Evolutionary conservation across 2,329 filamentous ascomycete genomes (phyloP).

Genomic region (Corynespora cassiicola): DNA sequence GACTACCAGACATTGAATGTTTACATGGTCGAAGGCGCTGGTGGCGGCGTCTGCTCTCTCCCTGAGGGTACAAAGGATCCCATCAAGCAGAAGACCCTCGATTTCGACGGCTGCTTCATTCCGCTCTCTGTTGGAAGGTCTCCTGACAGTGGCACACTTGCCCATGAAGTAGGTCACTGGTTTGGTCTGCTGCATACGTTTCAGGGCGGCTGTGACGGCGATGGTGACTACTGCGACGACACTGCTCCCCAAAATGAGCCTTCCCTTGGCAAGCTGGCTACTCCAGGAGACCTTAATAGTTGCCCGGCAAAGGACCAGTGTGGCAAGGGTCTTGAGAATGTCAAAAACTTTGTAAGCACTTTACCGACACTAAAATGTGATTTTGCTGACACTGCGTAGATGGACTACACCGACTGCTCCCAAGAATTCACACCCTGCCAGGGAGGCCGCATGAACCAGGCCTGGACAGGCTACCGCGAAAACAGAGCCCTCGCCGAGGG

Average conservation of each 20-base stretch:
- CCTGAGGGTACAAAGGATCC: slow-evolving; percentile 10
- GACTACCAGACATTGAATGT: slow-evolving; percentile 61
- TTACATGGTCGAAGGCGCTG: slow-evolving; percentile 59
- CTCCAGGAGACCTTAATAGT: slow-evolving; percentile 14
- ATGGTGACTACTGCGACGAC: slow-evolving; percentile 35
- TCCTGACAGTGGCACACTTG: slow-evolving; percentile 14
- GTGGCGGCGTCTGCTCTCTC: slow-evolving; percentile 44
- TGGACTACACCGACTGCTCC: slow-evolving; percentile 26
- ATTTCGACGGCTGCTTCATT: slow-evolving; percentile 25
- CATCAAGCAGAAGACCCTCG: slow-evolving; percentile 15
- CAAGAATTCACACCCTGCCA: slow-evolving; percentile 27
- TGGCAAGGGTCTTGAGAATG: slow-evolving; percentile 16
- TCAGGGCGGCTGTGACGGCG: slow-evolving; percentile 27
- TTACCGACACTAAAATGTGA: not conserved
- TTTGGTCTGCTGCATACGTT: slow-evolving; percentile 39
- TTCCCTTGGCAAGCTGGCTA: slow-evolving; percentile 15
- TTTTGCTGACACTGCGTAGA: too few species aligned
- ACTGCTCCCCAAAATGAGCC: slow-evolving; percentile 32
- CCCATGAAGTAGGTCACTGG: slow-evolving; percentile 36
- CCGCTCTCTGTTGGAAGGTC: slow-evolving; percentile 14
- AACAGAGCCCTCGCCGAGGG: slow-evolving; percentile 14
- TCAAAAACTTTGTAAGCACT: slow-evolving; percentile 26
- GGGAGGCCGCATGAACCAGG: slow-evolving; percentile 18
- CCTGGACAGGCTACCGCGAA: slow-evolving; percentile 12
- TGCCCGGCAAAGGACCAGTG: slow-evolving; percentile 18